phyloP scores from a whole-genome alignment of 345 rosid genomes.

The Moricandia moricandioides region DNA sequence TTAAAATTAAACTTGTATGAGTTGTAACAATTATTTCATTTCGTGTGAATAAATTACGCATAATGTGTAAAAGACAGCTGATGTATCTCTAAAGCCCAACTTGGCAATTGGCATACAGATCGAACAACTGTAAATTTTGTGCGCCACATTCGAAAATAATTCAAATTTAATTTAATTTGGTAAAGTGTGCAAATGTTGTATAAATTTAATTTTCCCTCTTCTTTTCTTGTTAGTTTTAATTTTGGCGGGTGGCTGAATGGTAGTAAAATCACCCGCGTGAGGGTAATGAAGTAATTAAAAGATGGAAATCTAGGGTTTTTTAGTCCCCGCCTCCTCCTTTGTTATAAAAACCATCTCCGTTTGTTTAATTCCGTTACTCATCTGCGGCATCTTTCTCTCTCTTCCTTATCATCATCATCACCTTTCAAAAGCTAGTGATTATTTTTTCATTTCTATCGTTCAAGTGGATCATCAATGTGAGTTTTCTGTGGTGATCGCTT shows the following conservation, averaged over 20 bases:
- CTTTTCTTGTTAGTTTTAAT: background rate
- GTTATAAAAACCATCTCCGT: conserved; percentile 30
- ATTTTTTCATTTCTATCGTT: background rate
- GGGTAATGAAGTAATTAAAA: background rate
- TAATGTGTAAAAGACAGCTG: background rate
- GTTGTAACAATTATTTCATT: background rate
- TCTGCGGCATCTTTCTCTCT: conserved; percentile 35
- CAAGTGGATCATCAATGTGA: conserved; percentile 22
- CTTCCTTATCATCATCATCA: conserved; percentile 32
- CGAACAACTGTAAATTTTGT: background rate
- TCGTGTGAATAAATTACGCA: background rate
- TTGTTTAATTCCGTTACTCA: conserved; percentile 36
- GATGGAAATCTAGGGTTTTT: conserved; percentile 28
- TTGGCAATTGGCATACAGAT: conserved; percentile 6
- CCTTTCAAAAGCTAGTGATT: background rate
- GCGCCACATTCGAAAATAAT: conserved; percentile 20
- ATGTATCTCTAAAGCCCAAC: conserved; percentile 2
- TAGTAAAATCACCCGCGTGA: conserved; percentile 31
- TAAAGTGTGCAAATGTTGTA: background rate
- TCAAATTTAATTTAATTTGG: background rate
- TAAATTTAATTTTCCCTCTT: conserved; percentile 19
- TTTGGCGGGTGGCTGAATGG: conserved; percentile 33
- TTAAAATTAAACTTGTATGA: background rate
- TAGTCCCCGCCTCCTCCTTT: conserved; percentile 32
- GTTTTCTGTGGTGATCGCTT: background rate